Percentiles rank a stretch among this genome's conserved stretches.
phyloP scores from a whole-genome alignment of 352 stramenopile species.

The Aphanomyces cochlioides region DNA sequence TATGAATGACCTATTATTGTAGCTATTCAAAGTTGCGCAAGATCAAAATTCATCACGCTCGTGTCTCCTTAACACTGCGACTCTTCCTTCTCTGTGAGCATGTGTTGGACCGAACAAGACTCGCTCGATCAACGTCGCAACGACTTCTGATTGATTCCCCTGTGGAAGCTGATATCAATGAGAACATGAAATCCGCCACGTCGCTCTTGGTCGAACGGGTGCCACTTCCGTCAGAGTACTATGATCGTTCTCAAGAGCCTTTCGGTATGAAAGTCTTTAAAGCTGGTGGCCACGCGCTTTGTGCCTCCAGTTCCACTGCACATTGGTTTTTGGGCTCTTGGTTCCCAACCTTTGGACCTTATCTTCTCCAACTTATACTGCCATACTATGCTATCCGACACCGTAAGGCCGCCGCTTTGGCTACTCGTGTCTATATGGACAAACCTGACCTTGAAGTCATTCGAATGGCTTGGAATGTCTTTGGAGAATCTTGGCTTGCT shows the following conservation, averaged over 20 bases:
- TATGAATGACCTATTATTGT: background rate
- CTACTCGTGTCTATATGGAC: constrained; percentile 75
- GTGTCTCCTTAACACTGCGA: constrained; percentile 77
- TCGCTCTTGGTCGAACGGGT: constrained; percentile 73
- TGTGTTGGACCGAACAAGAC: constrained; percentile 70
- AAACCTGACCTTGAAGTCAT: constrained; percentile 81
- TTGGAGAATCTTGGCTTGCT: constrained; percentile 75
- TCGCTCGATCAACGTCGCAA: constrained; percentile 60
- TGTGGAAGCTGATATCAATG: constrained; percentile 83
- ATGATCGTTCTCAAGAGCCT: constrained; percentile 77
- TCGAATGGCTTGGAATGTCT: constrained; percentile 76
- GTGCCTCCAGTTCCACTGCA: constrained; percentile 68
- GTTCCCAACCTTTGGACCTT: constrained; percentile 51
- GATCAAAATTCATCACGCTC: constrained; percentile 81
- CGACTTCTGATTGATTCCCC: constrained; percentile 78
- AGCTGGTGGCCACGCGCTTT: constrained; percentile 73
- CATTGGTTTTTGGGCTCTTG: constrained; percentile 67
- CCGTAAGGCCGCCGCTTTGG: constrained; percentile 62
- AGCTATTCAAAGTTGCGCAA: constrained; percentile 75
- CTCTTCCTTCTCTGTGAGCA: constrained; percentile 81
- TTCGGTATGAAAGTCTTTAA: constrained; percentile 79
- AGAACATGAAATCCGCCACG: constrained; percentile 83
- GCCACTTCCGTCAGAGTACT: constrained; percentile 75
- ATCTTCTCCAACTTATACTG: constrained; percentile 61
- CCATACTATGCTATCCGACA: constrained; percentile 83